Percentiles rank a stretch among this genome's conserved stretches.
These are phyloP conservation scores for Heimioporus punctisporus DNA, from an alignment of 1,284 basidiomycete genomes.

Conservation along the genomic window DNA sequence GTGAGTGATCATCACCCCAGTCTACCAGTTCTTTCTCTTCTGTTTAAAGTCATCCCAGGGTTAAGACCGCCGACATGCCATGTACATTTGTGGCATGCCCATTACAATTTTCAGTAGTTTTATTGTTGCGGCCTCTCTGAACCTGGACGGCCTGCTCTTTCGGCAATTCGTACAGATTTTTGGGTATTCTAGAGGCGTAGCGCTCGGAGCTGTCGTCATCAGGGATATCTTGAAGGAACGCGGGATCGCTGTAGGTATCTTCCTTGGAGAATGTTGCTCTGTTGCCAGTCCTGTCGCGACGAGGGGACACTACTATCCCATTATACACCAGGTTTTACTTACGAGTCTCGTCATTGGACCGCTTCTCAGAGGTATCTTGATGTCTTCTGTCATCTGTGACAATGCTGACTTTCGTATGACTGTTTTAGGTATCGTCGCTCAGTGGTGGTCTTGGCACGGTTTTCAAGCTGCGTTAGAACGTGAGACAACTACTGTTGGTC, in stretches of 20 bases:
- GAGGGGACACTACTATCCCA: no score
- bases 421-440: slow-evolving; percentile 41
- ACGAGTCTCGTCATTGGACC: not conserved
- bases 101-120: slow-evolving; percentile 45
- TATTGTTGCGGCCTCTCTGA: slow-evolving; percentile 39
- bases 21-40: not conserved
- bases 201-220: slow-evolving; percentile 50
- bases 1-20: slow-evolving; percentile 15
- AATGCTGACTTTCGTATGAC: no score
- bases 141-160: slow-evolving; percentile 40
- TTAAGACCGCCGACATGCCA: slow-evolving; percentile 41
- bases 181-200: slow-evolving; percentile 39
- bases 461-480: slow-evolving; percentile 57
- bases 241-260: slow-evolving; percentile 50
- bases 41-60: not conserved
- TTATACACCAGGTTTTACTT: no score
- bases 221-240: slow-evolving; percentile 55
- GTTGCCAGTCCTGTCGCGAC: no score
- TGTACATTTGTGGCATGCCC: slow-evolving; percentile 49
- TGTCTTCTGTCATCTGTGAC: no score
- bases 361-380: not conserved
- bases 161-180: slow-evolving; percentile 51
- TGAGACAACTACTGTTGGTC: slow-evolving; percentile 47
- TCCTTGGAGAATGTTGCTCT: no score
- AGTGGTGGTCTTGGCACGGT: slow-evolving; percentile 70